These are phyloP conservation scores for Fagus sylvatica DNA, from an alignment of 306 rosid genomes.

Conservation along the genomic window DNA sequence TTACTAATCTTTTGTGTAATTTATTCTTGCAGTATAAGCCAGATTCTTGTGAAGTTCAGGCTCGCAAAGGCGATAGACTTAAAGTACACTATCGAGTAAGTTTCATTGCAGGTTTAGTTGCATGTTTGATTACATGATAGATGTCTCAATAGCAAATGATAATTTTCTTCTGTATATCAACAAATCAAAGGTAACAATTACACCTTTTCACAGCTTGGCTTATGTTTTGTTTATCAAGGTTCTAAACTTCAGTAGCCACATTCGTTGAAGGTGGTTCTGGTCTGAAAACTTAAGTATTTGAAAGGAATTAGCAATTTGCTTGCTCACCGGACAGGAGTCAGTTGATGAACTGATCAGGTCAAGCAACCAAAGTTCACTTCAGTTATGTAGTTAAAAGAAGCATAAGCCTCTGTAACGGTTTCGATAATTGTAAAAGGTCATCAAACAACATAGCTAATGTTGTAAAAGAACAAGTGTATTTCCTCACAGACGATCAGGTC, in stretches of 20 bases:
- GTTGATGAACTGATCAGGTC: neutral
- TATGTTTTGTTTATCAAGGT: neutral
- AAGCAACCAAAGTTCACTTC: neutral
- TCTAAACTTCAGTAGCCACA: neutral
- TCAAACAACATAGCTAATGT: too few species aligned
- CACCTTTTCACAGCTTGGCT: neutral
- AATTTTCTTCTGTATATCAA: neutral
- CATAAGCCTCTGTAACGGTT: neutral
- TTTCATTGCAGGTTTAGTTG: slow-evolving; percentile 18
- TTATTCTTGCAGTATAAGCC: slow-evolving; percentile 72
- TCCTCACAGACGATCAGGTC: neutral
- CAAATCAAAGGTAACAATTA: neutral
- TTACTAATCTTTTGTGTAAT: slow-evolving; percentile 9
- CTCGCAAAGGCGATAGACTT: slow-evolving; percentile 89
- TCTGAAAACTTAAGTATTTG: neutral
- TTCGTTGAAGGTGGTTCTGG: neutral
- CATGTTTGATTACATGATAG: slow-evolving; percentile 5
- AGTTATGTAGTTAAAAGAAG: neutral
- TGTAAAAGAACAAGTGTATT: too few species aligned
- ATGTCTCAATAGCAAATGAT: neutral
- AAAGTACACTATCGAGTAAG: slow-evolving; percentile 94
- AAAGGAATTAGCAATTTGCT: neutral
- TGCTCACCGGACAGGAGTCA: neutral
- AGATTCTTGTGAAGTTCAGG: slow-evolving; percentile 72
- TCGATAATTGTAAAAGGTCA: neutral